These are phyloP conservation scores for Eucalyptus sp. DNA, from an alignment of 345 rosid species.

Conservation along the genomic window DNA sequence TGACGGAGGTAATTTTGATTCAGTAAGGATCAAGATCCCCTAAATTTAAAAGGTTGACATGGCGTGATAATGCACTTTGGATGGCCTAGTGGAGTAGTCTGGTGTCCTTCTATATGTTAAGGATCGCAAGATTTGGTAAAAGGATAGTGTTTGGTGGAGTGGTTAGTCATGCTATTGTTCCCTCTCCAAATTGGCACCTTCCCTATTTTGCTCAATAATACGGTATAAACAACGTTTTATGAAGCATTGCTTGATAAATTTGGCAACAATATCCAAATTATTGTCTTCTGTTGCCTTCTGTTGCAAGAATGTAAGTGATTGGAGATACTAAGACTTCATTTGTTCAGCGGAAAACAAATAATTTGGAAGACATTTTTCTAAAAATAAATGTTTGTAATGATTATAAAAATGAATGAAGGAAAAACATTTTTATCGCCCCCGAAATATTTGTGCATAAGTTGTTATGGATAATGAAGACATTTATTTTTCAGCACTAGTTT, in stretches of 20 bases:
- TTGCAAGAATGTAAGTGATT: not conserved
- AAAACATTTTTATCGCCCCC: rapidly evolving
- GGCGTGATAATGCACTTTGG: not conserved
- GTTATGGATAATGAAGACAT: not conserved
- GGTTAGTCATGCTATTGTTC: not conserved
- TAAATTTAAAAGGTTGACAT: not conserved
- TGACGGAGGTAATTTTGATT: not conserved
- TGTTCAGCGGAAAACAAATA: not conserved
- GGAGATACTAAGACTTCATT: not conserved
- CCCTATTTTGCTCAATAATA: not conserved
- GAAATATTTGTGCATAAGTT: not conserved
- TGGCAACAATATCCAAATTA: not conserved
- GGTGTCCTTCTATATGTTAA: not conserved
- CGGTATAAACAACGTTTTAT: not conserved
- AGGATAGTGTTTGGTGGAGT: not conserved
- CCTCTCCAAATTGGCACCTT: not conserved
- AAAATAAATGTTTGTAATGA: not conserved
- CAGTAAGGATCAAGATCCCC: not conserved
- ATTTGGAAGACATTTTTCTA: not conserved
- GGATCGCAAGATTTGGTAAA: not conserved
- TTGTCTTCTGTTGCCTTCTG: not conserved
- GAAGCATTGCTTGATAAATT: not conserved
- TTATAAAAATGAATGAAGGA: not conserved
- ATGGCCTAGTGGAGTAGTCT: not conserved
- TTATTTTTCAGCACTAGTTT: not conserved